Conservation (phyloP, 257 asterid genomes). For the Phtheirospermum japonicum region DNA sequence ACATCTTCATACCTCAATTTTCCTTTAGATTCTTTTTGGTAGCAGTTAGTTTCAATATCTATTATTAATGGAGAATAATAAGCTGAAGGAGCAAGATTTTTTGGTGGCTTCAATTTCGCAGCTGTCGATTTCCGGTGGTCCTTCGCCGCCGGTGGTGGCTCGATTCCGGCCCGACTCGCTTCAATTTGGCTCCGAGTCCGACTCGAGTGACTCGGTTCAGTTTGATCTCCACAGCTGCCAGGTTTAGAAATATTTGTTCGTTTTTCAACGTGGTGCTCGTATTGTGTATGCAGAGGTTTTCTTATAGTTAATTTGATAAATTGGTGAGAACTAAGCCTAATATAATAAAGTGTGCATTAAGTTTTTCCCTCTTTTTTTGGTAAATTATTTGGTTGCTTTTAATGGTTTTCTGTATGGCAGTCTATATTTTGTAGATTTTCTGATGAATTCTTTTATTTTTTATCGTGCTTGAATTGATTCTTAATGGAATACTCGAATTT, state of each 20-base stretch:
- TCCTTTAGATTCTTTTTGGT: slow-evolving; percentile 4
- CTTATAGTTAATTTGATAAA: slow-evolving; percentile 20
- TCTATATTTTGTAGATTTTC: background rate
- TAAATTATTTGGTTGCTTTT: background rate
- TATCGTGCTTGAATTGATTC: slow-evolving; percentile 4
- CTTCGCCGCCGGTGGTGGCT: slow-evolving; percentile 62
- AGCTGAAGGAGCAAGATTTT: slow-evolving; percentile 53
- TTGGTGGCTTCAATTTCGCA: slow-evolving; percentile 65
- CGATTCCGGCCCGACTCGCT: slow-evolving; percentile 64
- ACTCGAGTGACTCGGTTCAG: slow-evolving; percentile 41
- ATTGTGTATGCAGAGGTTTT: background rate
- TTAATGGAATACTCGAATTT: background rate
- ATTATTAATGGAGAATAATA: slow-evolving; percentile 42
- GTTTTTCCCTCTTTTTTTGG: background rate
- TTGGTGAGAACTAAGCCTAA: background rate
- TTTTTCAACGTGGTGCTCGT: slow-evolving; percentile 4
- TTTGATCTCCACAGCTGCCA: slow-evolving; percentile 56
- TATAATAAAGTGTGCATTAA: too few relatives aligned
- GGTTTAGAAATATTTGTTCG: slow-evolving; percentile 32
- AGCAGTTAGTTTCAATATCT: background rate
- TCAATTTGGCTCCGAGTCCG: slow-evolving; percentile 48
- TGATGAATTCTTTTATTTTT: background rate
- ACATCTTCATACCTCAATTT: background rate
- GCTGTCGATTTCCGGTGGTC: slow-evolving; percentile 57
- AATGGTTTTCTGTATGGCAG: slow-evolving; percentile 10